Percentiles rank a stretch among this genome's conserved stretches.
phyloP scores from a whole-genome alignment of 2,329 filamentous ascomycete species.

The Botrytis hyacinthi region DNA sequence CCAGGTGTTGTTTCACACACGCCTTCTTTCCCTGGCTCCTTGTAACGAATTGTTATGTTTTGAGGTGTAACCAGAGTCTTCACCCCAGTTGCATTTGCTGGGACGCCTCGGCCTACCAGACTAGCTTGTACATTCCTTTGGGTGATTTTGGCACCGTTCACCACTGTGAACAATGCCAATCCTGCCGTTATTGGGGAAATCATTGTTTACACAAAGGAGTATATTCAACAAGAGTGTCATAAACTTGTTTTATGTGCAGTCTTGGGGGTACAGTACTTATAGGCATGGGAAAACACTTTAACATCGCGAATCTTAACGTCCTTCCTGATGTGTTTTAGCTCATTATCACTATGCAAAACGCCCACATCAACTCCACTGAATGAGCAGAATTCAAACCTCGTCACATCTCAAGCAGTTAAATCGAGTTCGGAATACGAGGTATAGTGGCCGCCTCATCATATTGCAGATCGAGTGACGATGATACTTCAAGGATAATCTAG shows the following conservation, averaged over 20 bases:
- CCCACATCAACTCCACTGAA: neutral
- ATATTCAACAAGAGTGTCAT: neutral
- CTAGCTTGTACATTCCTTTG: constrained; percentile 30
- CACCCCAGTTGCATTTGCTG: constrained; percentile 41
- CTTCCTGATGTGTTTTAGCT: constrained; percentile 19
- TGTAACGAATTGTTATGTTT: constrained; percentile 45
- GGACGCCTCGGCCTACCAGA: constrained; percentile 40
- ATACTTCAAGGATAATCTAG: neutral
- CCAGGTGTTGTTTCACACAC: constrained; percentile 35
- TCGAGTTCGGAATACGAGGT: neutral
- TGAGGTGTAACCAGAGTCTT: constrained; percentile 43
- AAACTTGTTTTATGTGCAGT: too few relatives aligned
- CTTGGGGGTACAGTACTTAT: constrained; percentile 5
- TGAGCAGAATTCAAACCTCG: neutral
- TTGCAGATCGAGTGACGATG: constrained; percentile 10
- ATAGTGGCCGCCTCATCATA: neutral
- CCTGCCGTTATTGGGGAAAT: constrained; percentile 21
- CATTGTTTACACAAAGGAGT: constrained; percentile 10
- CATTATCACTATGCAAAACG: neutral
- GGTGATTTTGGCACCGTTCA: constrained; percentile 23
- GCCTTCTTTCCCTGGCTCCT: constrained; percentile 43
- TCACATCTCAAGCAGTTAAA: neutral
- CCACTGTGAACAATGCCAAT: constrained; percentile 22
- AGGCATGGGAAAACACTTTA: neutral
- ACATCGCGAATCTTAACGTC: neutral